These are phyloP conservation scores for Tothia fuscella DNA, from an alignment of 2,329 filamentous ascomycete genomes.

Conservation along the genomic window DNA sequence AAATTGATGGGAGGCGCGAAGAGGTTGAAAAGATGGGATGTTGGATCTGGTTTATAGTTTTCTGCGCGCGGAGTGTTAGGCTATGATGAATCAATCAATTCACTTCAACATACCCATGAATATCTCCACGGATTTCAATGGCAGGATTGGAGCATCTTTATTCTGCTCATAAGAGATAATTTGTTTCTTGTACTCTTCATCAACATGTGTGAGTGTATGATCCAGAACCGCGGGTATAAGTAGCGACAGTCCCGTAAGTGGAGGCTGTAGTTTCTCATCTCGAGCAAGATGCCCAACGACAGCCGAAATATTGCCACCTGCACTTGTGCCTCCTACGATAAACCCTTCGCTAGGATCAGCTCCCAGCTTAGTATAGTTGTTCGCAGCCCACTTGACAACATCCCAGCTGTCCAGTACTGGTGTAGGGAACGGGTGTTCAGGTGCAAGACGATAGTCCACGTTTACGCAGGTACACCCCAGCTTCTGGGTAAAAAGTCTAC, in stretches of 20 bases:
- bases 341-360: conserved; percentile 35
- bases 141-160: conserved; percentile 7
- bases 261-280: conserved; percentile 6
- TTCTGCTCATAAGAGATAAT: conserved; percentile 8
- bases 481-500: conserved; percentile 26
- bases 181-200: conserved; percentile 5
- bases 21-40: conserved; percentile 8
- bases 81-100: not conserved
- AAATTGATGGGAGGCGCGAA: conserved; percentile 6
- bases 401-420: conserved; percentile 39
- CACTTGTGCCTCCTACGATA: conserved; percentile 39
- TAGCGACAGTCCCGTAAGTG: conserved; percentile 6
- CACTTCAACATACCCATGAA: not conserved
- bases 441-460: conserved; percentile 41
- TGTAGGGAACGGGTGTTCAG: conserved; percentile 38
- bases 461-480: conserved; percentile 33
- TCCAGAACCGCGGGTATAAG: conserved; percentile 14
- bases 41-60: conserved; percentile 4
- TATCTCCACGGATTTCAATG: not conserved
- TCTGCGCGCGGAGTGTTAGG: conserved; percentile 2
- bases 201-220: not conserved
- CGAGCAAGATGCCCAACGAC: conserved; percentile 22
- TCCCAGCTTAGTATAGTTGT: conserved; percentile 20
- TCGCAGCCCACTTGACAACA: conserved; percentile 28
- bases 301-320: conserved; percentile 40